Conservation (phyloP, 306 rosid species). For the Lathyrus aphaca region DNA sequence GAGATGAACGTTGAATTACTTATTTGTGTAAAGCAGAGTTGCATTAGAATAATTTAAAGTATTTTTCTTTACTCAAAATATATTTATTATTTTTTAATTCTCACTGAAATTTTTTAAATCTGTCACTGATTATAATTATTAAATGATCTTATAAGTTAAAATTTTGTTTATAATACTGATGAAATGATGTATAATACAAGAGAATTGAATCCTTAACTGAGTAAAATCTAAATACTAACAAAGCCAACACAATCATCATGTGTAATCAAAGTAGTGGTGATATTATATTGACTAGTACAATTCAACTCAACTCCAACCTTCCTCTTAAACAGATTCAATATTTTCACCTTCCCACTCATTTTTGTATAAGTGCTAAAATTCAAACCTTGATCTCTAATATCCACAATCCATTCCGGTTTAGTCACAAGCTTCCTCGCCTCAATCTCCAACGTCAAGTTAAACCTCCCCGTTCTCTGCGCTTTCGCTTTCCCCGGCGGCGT, state of each 20-base stretch:
- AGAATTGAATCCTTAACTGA: neutral
- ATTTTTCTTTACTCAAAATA: too few relatives aligned
- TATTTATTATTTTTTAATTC: too few relatives aligned
- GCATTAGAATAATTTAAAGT: too few relatives aligned
- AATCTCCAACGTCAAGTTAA: slow-evolving; percentile 42
- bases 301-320: slow-evolving; percentile 38
- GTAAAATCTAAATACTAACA: slow-evolving; percentile 30
- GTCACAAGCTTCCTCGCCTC: neutral
- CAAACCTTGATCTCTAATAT: slow-evolving; percentile 8
- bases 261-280: neutral
- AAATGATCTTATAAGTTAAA: too few relatives aligned
- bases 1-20: too few relatives aligned
- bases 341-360: slow-evolving; percentile 42
- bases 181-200: too few relatives aligned
- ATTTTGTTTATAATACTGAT: too few relatives aligned
- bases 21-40: too few relatives aligned
- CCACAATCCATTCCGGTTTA: neutral
- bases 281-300: slow-evolving; percentile 40
- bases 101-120: too few relatives aligned
- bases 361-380: slow-evolving; percentile 41
- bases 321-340: slow-evolving; percentile 35
- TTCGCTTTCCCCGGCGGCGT: slow-evolving; percentile 35
- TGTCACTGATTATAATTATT: too few relatives aligned
- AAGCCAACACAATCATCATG: slow-evolving; percentile 19
- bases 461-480: slow-evolving; percentile 30